Conservation (phyloP, 257 asterid species). For the Nicotiana tomentosiformis region DNA sequence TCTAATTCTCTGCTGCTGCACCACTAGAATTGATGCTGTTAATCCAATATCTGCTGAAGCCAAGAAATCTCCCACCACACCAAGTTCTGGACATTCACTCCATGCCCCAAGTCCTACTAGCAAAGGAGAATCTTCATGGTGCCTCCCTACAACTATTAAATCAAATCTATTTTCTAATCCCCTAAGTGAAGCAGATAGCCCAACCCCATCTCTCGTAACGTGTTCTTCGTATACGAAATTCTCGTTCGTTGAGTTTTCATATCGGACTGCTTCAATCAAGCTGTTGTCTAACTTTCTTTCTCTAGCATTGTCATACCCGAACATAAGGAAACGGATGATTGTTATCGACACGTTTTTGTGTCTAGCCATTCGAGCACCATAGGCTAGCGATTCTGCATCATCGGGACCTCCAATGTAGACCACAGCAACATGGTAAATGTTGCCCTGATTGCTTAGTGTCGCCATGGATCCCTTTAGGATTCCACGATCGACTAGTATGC, state of each 20-base stretch:
- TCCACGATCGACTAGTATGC: slow-evolving; percentile 60
- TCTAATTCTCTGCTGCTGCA: slow-evolving; percentile 65
- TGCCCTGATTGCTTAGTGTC: slow-evolving; percentile 36
- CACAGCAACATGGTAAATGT: slow-evolving; percentile 41
- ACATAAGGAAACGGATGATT: slow-evolving; percentile 51
- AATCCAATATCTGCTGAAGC: slow-evolving; percentile 53
- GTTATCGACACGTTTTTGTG: slow-evolving; percentile 52
- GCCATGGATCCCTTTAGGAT: slow-evolving; percentile 38
- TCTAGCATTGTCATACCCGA: slow-evolving; percentile 51
- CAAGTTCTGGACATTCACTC: slow-evolving; percentile 90
- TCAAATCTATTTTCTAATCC: slow-evolving; percentile 38
- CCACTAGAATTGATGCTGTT: slow-evolving; percentile 67
- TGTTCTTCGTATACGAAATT: slow-evolving; percentile 60
- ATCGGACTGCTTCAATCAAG: slow-evolving; percentile 55
- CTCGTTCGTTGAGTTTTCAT: slow-evolving; percentile 42
- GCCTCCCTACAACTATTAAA: slow-evolving; percentile 53
- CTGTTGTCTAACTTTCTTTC: slow-evolving; percentile 54
- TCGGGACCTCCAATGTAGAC: slow-evolving; percentile 73
- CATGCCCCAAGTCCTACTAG: slow-evolving; percentile 63
- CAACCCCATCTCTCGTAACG: slow-evolving; percentile 67
- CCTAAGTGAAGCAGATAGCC: slow-evolving; percentile 45
- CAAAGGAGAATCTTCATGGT: slow-evolving; percentile 53
- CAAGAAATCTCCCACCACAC: slow-evolving; percentile 67
- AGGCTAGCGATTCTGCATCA: slow-evolving; percentile 67
- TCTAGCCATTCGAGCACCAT: slow-evolving; percentile 56